phyloP scores from a whole-genome alignment of 306 rosid genomes.

The Lagenaria siceraria region DNA sequence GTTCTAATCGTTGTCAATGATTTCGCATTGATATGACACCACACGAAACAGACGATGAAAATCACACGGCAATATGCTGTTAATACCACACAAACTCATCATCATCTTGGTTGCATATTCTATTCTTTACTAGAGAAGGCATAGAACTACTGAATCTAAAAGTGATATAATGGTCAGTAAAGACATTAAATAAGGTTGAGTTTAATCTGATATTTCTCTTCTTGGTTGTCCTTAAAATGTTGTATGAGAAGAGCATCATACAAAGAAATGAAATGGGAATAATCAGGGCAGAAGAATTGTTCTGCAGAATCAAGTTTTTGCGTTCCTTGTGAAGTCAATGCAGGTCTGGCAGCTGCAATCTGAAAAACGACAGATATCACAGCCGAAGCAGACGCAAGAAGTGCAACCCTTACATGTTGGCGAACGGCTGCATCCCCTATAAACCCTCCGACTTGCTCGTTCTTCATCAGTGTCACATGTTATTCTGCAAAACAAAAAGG shows the following conservation, averaged over 20 bases:
- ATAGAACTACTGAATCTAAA: background rate
- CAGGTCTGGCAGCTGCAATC: conserved; percentile 98
- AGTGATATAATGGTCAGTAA: background rate
- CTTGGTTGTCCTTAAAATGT: background rate
- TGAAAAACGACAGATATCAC: conserved; percentile 80
- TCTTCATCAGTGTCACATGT: conserved; percentile 87
- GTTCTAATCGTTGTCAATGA: background rate
- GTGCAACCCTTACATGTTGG: conserved; percentile 96
- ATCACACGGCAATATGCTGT: background rate
- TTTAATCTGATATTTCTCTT: background rate
- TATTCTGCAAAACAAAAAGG: conserved; percentile 32
- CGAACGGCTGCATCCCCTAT: conserved; percentile 69
- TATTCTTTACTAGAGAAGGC: background rate
- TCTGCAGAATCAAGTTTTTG: conserved; percentile 29
- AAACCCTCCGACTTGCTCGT: conserved; percentile 77
- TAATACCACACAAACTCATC: background rate
- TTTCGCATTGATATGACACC: background rate
- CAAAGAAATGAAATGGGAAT: conserved; percentile 2
- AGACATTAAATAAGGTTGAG: background rate
- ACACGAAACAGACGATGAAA: background rate
- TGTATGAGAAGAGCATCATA: background rate
- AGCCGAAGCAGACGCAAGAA: conserved; percentile 91
- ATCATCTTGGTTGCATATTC: background rate
- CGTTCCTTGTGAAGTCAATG: conserved; percentile 78
- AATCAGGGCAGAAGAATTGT: conserved; percentile 2